These are phyloP conservation scores for Colletotrichum cuscutae DNA, from an alignment of 2,329 filamentous ascomycete genomes.

Conservation along the genomic window DNA sequence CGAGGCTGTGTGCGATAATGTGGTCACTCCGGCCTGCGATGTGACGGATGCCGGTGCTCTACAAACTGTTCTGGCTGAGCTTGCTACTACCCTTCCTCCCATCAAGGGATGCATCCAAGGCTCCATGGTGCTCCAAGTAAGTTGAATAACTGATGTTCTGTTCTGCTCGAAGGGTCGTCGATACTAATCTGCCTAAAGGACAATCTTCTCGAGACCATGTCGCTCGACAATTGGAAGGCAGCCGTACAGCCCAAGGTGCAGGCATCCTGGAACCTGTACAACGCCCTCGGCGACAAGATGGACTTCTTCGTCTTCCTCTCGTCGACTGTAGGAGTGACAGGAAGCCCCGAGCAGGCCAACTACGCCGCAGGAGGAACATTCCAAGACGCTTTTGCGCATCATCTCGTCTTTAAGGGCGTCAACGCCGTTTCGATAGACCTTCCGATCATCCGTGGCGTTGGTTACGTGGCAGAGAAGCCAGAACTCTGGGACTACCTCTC, in stretches of 20 bases:
- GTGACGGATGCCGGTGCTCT: conserved; percentile 29
- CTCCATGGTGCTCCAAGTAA: conserved; percentile 39
- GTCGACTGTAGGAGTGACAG: conserved; percentile 41
- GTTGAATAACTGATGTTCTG: background rate
- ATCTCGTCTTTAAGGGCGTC: conserved; percentile 50
- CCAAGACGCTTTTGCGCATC: conserved; percentile 53
- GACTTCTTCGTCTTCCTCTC: conserved; percentile 51
- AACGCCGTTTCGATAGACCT: conserved; percentile 62
- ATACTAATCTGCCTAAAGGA: conserved; percentile 22
- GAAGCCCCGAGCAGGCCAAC: conserved; percentile 50
- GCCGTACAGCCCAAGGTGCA: conserved; percentile 46
- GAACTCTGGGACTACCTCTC: conserved; percentile 38
- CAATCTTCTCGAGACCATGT: conserved; percentile 32
- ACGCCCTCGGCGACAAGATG: conserved; percentile 41
- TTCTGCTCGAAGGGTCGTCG: too few relatives aligned
- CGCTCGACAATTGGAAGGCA: conserved; percentile 32
- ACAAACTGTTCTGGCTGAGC: background rate
- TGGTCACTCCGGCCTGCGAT: conserved; percentile 35
- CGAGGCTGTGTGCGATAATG: conserved; percentile 16
- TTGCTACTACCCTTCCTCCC: conserved; percentile 15
- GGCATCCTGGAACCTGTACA: conserved; percentile 44
- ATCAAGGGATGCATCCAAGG: conserved; percentile 33
- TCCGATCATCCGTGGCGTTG: conserved; percentile 60
- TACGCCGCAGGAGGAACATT: conserved; percentile 57
- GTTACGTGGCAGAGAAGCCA: conserved; percentile 60